Evolutionary conservation across 2,329 filamentous ascomycete species (phyloP).

Genomic region (Keithomyces neogunnii): DNA sequence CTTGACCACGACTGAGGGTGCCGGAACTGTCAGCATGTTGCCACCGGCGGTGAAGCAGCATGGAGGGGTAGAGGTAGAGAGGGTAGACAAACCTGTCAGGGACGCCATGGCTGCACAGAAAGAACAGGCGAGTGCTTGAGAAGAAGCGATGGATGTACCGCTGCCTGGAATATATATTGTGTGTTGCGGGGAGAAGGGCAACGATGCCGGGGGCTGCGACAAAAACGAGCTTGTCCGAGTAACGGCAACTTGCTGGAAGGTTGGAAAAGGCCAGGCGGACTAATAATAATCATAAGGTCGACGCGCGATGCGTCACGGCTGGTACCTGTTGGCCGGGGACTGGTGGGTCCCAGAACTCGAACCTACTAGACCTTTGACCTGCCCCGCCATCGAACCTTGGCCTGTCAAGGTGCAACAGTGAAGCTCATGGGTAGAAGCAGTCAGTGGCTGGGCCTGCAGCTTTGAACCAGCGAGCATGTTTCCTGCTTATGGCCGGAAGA

Average conservation of each 20-base stretch:
- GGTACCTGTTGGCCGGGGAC: neutral
- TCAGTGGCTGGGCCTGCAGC: too few species aligned
- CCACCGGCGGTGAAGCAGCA: neutral
- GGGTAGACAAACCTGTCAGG: conserved; percentile 38
- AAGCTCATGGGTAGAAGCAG: too few species aligned
- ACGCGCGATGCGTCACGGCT: neutral
- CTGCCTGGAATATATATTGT: too few species aligned
- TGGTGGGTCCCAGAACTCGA: too few species aligned
- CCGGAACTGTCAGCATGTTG: conserved; percentile 11
- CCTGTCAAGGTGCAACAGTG: too few species aligned
- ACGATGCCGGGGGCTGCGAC: too few species aligned
- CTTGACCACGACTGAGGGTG: conserved; percentile 69
- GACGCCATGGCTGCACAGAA: conserved; percentile 32
- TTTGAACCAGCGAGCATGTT: too few species aligned
- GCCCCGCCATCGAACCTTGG: too few species aligned
- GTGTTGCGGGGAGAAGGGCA: too few species aligned
- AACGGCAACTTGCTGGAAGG: neutral
- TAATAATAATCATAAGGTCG: neutral
- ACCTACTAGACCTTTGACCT: too few species aligned
- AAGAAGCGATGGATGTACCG: neutral
- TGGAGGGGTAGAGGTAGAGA: conserved; percentile 11
- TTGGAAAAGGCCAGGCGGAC: neutral
- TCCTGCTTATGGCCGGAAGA: too few species aligned
- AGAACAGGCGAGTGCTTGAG: neutral
- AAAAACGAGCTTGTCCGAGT: too few species aligned